Evolutionary conservation across 176 grass and related monocot genomes (phyloP).

Genomic region (Poa annua): DNA sequence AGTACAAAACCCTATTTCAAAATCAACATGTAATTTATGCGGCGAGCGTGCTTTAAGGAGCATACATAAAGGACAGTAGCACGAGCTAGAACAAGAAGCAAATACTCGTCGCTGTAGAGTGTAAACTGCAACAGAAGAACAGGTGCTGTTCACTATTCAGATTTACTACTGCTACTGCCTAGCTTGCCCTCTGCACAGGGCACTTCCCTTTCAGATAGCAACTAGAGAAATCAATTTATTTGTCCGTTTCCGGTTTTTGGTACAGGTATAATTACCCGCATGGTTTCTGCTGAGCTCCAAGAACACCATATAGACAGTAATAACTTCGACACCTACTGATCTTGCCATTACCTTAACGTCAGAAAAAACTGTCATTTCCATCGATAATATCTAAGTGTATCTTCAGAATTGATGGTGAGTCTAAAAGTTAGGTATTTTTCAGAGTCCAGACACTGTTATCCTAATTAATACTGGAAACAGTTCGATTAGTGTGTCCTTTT

Average conservation of each 20-base stretch:
- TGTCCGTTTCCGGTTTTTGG: not conserved
- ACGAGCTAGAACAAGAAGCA: too few relatives aligned
- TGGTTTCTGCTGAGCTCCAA: not conserved
- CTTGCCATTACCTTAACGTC: not conserved
- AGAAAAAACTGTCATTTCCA: not conserved
- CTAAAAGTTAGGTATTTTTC: not conserved
- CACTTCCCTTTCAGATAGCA: slow-evolving; percentile 30
- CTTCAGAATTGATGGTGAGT: slow-evolving; percentile 15
- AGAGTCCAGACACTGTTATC: not conserved
- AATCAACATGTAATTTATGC: too few relatives aligned
- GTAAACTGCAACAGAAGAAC: not conserved
- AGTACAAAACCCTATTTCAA: too few relatives aligned
- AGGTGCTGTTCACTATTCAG: not conserved
- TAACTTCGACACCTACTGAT: not conserved
- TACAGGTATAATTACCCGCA: not conserved
- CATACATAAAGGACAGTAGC: too few relatives aligned
- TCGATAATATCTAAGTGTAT: slow-evolving; percentile 2
- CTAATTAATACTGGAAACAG: not conserved
- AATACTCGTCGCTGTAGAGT: not conserved
- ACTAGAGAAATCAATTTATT: not conserved
- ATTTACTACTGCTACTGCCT: not conserved
- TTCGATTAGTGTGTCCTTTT: not conserved
- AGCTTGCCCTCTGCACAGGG: slow-evolving; percentile 21
- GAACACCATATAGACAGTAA: not conserved
- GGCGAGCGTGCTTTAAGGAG: too few relatives aligned